Base-by-base conservation (phyloP, 352 stramenopile species). In the Phytophthora agathidicida region DNA sequence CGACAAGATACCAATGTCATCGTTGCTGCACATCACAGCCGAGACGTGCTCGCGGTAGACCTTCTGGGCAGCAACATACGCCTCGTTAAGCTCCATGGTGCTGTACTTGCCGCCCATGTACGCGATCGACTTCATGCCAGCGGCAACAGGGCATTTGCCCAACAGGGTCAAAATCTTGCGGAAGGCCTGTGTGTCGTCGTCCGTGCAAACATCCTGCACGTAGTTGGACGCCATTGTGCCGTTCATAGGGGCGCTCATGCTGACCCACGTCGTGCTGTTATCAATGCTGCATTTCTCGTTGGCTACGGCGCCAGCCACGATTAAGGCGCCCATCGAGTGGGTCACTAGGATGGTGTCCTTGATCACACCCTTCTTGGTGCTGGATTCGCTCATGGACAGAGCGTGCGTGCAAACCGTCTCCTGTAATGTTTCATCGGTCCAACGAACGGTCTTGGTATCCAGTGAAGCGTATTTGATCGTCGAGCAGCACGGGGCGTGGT, bases 201-300 rank as follows among this genome's bases (percentile, higher is more conserved):
- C 60, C 26, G 65, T 61, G 23, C 75, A 84, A 20, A 67, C 49
- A 11, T 70, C 58, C 41, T 76, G 75, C 22, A 73, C 46, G 14
- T 73, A 73, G 48, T 81, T 75, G 0, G 71, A 81, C 0, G 58
- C 59, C 71, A 84, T 81, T 8, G 61, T 80, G 39, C 75, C 75
- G 7, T 65, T 71, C 55, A 84, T 72, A 1, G 75, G 71, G 2
- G 64, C 75, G 13, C 71, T 81, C 58, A 84, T 68, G 9, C 64
- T 71, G n/a, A 84, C 47, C 75, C 75, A 84, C 24, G 60, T 48
- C 3, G 75, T 71, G 31, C 59, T 68, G 14, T 54, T 80, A 20
- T 60, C 65, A 1, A 88, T 59, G 33, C 52, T 66, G 62, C 80
- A 90, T 59, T 77, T 71, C 22, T 71, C 61, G 17, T 71, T 76